phyloP scores from a whole-genome alignment of 78 protist species.

The Dictyostelium purpureum region DNA sequence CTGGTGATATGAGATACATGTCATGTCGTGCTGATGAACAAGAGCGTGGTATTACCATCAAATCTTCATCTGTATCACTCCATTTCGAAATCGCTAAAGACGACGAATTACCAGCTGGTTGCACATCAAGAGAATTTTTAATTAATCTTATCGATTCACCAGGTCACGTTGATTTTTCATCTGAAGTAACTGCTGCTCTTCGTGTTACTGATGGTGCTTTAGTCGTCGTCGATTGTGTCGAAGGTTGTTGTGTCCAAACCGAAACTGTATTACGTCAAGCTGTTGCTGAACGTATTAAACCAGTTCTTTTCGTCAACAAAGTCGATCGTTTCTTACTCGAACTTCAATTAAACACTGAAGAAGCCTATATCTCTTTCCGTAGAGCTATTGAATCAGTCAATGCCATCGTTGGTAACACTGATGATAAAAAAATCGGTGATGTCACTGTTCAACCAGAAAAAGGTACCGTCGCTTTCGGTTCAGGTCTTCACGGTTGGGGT shows the following conservation, averaged over 20 bases:
- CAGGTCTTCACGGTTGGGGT: constrained; percentile 99
- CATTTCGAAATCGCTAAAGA: constrained; percentile 88
- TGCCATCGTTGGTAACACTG: constrained; percentile 94
- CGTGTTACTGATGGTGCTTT: constrained; percentile 99
- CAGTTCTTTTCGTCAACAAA: constrained; percentile 99
- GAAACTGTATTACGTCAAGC: constrained; percentile 99
- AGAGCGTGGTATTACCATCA: constrained; percentile 99
- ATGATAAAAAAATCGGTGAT: constrained; percentile 96
- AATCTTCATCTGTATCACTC: constrained; percentile 98
- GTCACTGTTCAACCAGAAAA: constrained; percentile 89
- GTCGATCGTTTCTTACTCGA: constrained; percentile 98
- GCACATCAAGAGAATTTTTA: constrained; percentile 84
- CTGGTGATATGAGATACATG: constrained; percentile 98
- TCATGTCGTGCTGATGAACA: constrained; percentile 98
- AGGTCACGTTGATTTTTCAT: constrained; percentile 99
- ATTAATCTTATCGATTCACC: constrained; percentile 99
- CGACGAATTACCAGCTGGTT: constrained; percentile 71
- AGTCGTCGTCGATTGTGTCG: constrained; percentile 99
- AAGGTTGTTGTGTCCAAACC: constrained; percentile 99
- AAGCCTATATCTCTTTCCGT: constrained; percentile 91
- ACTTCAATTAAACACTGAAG: constrained; percentile 97
- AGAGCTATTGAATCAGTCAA: constrained; percentile 94
- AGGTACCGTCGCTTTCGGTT: constrained; percentile 98
- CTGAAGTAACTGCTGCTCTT: constrained; percentile 99
- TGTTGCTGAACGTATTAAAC: constrained; percentile 98